These are phyloP conservation scores for Chaetomiaceae sp. DNA, from an alignment of 2,329 filamentous ascomycete species.

Conservation along the genomic window DNA sequence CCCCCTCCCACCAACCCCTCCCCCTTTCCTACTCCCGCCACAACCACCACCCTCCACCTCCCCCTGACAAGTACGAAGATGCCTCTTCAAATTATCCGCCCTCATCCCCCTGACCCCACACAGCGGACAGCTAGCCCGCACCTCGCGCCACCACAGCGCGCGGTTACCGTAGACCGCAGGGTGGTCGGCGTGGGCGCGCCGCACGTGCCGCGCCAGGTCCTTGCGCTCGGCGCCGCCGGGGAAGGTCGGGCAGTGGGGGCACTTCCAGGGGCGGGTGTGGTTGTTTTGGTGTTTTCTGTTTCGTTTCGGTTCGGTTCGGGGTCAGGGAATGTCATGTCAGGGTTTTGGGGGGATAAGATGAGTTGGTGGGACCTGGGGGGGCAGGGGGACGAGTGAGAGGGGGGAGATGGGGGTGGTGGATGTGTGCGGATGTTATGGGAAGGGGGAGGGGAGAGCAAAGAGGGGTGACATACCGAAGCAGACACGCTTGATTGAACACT, in stretches of 20 bases:
- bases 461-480: background rate
- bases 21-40: background rate
- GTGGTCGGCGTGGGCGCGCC: background rate
- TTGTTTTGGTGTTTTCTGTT: slow-evolving; percentile 9
- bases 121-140: background rate
- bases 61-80: slow-evolving; percentile 1
- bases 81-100: slow-evolving; percentile 2
- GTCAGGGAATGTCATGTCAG: background rate
- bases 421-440: background rate
- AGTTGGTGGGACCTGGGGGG: background rate
- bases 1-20: no score
- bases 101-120: background rate
- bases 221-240: slow-evolving; percentile 4
- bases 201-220: slow-evolving; percentile 11
- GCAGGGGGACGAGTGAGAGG: background rate
- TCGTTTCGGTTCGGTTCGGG: background rate
- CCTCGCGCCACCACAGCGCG: background rate
- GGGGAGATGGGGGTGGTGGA: background rate
- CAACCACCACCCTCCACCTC: no score
- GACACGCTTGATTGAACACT: background rate
- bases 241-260: slow-evolving; percentile 2
- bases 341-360: background rate
- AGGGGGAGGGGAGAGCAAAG: background rate
- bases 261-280: slow-evolving; percentile 2
- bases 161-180: background rate